These are phyloP conservation scores for Mariannaea elegans DNA, from an alignment of 2,329 filamentous ascomycete genomes.

Conservation along the genomic window DNA sequence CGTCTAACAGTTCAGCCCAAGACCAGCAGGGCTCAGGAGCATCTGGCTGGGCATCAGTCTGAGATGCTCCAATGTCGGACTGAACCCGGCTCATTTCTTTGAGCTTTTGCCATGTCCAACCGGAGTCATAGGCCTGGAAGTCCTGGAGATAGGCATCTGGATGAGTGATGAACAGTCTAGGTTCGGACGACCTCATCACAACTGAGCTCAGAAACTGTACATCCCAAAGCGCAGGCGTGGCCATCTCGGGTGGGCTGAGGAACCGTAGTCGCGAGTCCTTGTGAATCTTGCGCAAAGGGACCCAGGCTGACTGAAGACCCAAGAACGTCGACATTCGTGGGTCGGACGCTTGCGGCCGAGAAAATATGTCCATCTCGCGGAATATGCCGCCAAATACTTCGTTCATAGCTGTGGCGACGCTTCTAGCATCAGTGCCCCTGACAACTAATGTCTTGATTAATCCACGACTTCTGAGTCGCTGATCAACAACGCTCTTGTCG, in stretches of 20 bases:
- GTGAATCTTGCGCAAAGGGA: conserved; percentile 80
- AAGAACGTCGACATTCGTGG: conserved; percentile 55
- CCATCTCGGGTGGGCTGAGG: conserved; percentile 75
- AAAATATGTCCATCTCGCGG: conserved; percentile 51
- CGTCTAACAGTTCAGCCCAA: conserved; percentile 72
- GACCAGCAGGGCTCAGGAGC: conserved; percentile 70
- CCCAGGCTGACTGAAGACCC: conserved; percentile 73
- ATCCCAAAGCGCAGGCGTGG: conserved; percentile 76
- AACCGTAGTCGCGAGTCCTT: conserved; percentile 78
- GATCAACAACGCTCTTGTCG: conserved; percentile 69
- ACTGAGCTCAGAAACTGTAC: conserved; percentile 75
- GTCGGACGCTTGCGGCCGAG: conserved; percentile 40
- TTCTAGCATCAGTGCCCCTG: conserved; percentile 70
- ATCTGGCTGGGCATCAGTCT: conserved; percentile 48
- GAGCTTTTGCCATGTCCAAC: conserved; percentile 78
- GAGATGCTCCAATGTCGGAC: conserved; percentile 50
- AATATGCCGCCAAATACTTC: conserved; percentile 69
- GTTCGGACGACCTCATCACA: conserved; percentile 75
- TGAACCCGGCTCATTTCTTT: conserved; percentile 68
- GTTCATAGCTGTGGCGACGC: conserved; percentile 71
- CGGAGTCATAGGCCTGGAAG: conserved; percentile 57
- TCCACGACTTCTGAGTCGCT: conserved; percentile 78
- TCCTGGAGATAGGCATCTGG: conserved; percentile 79
- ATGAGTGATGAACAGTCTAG: conserved; percentile 79
- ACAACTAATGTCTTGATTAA: conserved; percentile 72